phyloP scores from a whole-genome alignment of 805 yeast species.

The Zygosaccharomyces siamensis region DNA sequence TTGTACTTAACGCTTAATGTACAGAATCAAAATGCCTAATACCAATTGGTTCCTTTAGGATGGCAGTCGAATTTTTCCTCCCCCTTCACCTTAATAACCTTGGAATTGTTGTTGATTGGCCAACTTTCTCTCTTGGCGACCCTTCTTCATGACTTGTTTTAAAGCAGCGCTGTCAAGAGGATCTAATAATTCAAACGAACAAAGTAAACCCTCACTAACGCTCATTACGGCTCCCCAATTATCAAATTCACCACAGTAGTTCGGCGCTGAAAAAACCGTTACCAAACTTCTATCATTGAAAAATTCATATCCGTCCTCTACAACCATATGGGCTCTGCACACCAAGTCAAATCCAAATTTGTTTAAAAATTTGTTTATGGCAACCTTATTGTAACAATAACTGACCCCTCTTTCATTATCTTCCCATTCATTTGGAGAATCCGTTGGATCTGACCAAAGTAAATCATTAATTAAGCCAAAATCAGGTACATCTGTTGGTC shows the following conservation, averaged over 20 bases:
- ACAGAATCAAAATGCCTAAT: neutral
- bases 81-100: neutral
- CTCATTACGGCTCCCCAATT: conserved; percentile 99
- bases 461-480: conserved; percentile 72
- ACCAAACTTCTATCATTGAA: conserved; percentile 69
- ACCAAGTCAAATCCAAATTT: conserved; percentile 69
- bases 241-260: conserved; percentile 52
- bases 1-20: neutral
- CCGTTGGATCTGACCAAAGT: conserved; percentile 79
- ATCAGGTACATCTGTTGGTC: conserved; percentile 85
- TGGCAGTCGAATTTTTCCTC: neutral
- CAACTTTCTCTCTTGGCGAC: conserved; percentile 76
- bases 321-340: conserved; percentile 85
- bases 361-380: conserved; percentile 64
- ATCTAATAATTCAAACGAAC: conserved; percentile 89
- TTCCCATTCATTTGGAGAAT: conserved; percentile 57
- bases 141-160: conserved; percentile 90
- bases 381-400: conserved; percentile 67
- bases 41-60: neutral
- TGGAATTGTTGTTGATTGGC: conserved; percentile 41
- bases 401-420: conserved; percentile 82
- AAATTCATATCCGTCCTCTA: conserved; percentile 83
- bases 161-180: conserved; percentile 91
- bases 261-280: conserved; percentile 78
- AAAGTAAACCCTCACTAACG: conserved; percentile 84